A percentile compares a stretch with the other conserved stretches of the same genome.
phyloP scores from a whole-genome alignment of 2,329 filamentous ascomycete genomes.

The Stagonosporopsis cucurbitacearum region DNA sequence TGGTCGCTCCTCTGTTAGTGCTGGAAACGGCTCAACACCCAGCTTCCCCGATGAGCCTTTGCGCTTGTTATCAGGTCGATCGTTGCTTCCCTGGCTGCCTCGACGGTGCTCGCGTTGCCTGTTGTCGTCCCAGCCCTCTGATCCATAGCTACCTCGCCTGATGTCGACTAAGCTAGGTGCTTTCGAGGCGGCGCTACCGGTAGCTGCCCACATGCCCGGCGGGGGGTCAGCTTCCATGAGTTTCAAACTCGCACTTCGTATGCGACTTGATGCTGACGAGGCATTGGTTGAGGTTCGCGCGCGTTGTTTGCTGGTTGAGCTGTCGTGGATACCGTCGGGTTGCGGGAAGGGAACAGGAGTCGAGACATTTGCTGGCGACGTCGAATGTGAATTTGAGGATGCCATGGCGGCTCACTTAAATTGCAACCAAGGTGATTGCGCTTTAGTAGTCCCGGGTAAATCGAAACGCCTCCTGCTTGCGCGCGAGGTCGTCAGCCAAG shows the following conservation, averaged over 20 bases:
- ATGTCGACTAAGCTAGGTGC: slow-evolving; percentile 55
- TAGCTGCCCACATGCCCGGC: slow-evolving; percentile 55
- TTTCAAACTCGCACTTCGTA: slow-evolving; percentile 47
- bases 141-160: slow-evolving; percentile 45
- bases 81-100: slow-evolving; percentile 33
- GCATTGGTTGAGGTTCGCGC: slow-evolving; percentile 41
- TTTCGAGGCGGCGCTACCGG: slow-evolving; percentile 49
- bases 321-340: slow-evolving; percentile 1
- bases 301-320: slow-evolving; percentile 22
- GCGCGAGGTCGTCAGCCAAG: slow-evolving; percentile 17
- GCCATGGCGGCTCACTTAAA: slow-evolving; percentile 28
- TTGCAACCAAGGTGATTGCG: neutral
- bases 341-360: slow-evolving; percentile 15
- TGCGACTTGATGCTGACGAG: slow-evolving; percentile 40
- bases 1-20: slow-evolving; percentile 37
- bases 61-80: slow-evolving; percentile 14
- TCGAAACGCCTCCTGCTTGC: slow-evolving; percentile 7
- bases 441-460: slow-evolving; percentile 2
- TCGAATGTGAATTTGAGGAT: slow-evolving; percentile 22
- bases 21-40: slow-evolving; percentile 37
- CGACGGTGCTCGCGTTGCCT: slow-evolving; percentile 34
- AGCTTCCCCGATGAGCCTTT: slow-evolving; percentile 25
- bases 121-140: slow-evolving; percentile 44
- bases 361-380: slow-evolving; percentile 13
- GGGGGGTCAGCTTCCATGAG: slow-evolving; percentile 49